Conservation (phyloP, 148 eudicot genomes). For the Amaranthus palmeri region DNA sequence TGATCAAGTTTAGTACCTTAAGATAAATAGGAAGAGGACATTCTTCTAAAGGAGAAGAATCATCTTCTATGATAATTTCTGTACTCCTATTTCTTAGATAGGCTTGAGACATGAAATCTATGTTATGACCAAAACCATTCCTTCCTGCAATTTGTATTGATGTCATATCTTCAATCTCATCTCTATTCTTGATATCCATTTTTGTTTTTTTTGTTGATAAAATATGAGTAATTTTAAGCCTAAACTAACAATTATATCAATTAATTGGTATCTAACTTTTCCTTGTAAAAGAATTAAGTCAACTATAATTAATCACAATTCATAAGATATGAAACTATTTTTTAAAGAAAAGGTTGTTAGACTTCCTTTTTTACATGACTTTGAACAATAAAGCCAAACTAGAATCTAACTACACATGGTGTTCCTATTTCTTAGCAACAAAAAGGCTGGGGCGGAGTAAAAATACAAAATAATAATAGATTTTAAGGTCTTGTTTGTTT, state of each 20-base stretch:
- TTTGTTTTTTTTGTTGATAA: conserved; percentile 5
- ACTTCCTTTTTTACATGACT: conserved; percentile 56
- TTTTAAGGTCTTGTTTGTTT: no score
- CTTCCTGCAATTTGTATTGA: conserved; percentile 58
- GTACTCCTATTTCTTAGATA: conserved; percentile 56
- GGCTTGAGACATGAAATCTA: conserved; percentile 73
- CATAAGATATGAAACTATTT: conserved; percentile 38
- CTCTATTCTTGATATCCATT: conserved; percentile 42
- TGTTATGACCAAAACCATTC: conserved; percentile 69
- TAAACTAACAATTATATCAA: conserved; percentile 19
- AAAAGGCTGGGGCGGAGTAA: no score
- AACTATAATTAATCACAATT: conserved; percentile 39
- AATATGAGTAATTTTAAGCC: background rate
- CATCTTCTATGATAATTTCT: conserved; percentile 55
- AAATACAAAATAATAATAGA: no score
- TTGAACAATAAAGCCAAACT: no score
- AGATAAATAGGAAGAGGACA: conserved; percentile 65
- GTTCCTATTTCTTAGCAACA: no score
- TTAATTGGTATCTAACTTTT: background rate
- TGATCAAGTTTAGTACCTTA: conserved; percentile 33
- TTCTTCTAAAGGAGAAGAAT: conserved; percentile 33
- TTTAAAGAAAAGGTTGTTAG: conserved; percentile 37
- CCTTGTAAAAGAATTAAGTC: conserved; percentile 17
- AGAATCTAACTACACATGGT: no score
- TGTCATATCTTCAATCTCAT: conserved; percentile 59